Conservation (phyloP, 139 green algal species). For the Mesotaenium endlicherianum region DNA sequence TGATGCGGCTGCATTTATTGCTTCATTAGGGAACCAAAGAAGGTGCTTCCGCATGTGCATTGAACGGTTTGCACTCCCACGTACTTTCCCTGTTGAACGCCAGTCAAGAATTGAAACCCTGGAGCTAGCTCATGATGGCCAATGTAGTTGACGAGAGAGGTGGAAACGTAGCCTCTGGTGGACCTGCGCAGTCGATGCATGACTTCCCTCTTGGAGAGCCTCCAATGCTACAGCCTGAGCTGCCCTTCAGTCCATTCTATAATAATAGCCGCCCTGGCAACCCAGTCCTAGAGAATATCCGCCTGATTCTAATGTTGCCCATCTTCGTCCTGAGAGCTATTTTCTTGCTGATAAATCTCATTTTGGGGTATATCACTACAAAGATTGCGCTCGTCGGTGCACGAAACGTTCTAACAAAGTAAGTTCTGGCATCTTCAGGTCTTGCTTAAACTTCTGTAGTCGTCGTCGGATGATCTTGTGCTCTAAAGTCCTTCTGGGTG, state of each 20-base stretch:
- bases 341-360: slow-evolving; percentile 4
- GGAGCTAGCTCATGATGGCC: too few species aligned
- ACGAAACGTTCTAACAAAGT: slow-evolving; percentile 7
- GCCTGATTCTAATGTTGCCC: slow-evolving; percentile 8
- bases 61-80: too few species aligned
- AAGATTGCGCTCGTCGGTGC: slow-evolving; percentile 22
- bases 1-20: too few species aligned
- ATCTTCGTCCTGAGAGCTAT: slow-evolving; percentile 23
- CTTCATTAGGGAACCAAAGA: too few species aligned
- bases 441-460: too few species aligned
- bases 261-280: slow-evolving; percentile 18
- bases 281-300: background rate
- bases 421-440: background rate
- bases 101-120: too few species aligned
- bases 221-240: background rate
- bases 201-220: slow-evolving; percentile 6
- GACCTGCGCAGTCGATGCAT: too few species aligned
- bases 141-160: too few species aligned
- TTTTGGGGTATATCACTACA: slow-evolving; percentile 19
- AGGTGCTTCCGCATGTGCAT: too few species aligned
- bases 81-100: too few species aligned
- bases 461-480: background rate
- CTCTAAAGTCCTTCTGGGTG: background rate
- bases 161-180: too few species aligned
- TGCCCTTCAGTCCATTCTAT: slow-evolving; percentile 34